A percentile compares a stretch with the other conserved stretches of the same genome.
Conservation (phyloP, 139 green algal species). For the Picochlorum sp. region DNA sequence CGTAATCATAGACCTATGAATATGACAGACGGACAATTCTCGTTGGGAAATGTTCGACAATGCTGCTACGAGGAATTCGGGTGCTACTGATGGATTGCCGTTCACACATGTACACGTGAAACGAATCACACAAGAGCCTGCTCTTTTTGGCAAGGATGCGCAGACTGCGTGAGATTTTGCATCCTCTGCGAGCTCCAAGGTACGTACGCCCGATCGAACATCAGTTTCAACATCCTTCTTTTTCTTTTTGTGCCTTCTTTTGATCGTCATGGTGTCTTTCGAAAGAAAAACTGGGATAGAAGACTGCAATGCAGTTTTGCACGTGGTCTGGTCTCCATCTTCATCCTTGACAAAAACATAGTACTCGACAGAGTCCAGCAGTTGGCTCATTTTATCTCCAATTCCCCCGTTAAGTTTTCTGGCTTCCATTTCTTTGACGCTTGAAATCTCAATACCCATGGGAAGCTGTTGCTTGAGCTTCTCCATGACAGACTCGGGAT, state of each 20-base stretch:
- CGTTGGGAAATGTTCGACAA: conserved; percentile 5
- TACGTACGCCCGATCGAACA: conserved; percentile 22
- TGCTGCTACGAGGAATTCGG: conserved; percentile 5
- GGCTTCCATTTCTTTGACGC: conserved; percentile 24
- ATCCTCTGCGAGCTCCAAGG: conserved; percentile 11
- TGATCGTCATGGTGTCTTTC: conserved; percentile 11
- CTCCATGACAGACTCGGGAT: conserved; percentile 10
- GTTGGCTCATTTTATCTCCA: conserved; percentile 30
- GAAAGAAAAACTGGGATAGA: background rate
- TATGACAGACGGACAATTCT: conserved; percentile 5
- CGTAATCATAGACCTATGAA: conserved; percentile 18
- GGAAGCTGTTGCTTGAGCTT: conserved; percentile 33
- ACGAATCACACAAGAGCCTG: conserved; percentile 9
- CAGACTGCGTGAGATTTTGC: background rate
- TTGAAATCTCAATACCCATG: conserved; percentile 26
- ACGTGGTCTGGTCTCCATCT: background rate
- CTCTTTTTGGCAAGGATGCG: background rate
- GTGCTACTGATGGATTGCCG: conserved; percentile 22
- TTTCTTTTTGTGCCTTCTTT: conserved; percentile 20
- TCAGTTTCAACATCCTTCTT: conserved; percentile 24
- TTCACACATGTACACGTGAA: conserved; percentile 13
- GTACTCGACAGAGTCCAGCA: conserved; percentile 31
- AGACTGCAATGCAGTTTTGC: background rate
- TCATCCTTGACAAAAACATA: conserved; percentile 28
- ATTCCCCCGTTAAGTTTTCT: conserved; percentile 39